Evolutionary conservation across 2,329 filamentous ascomycete genomes (phyloP), one percentile per base, ranked within the genome.

Genomic region (Fusarium drepaniforme): DNA sequence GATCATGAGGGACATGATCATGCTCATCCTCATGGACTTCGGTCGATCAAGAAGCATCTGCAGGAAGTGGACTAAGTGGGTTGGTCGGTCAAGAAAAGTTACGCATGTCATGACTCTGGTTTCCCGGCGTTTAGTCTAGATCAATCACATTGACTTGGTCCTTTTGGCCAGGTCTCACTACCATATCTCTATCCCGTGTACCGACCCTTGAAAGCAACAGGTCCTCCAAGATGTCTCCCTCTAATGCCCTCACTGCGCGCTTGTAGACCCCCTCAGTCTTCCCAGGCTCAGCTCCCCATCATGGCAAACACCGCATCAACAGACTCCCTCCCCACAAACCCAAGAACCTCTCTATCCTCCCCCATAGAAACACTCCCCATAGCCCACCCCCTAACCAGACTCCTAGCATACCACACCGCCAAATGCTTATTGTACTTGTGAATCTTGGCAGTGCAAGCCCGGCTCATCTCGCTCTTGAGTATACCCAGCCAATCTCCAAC

Each of bases 341-440:
- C 74, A 42, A 79, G 74, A 3, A 75, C 64, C 1, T 35, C 56
- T 0, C 64, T 58, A 5, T 77, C 80, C 15, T 64, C 68, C 0
- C 79, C 80, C 73, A 81, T 68, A 1, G 66, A 73, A 1, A 81
- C 64, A 15, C 78, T 75, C 2, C 81, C 81, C 28, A 64, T 71
- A 0, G 77, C 73, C 81, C 81, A 83, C 0, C 51, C 75, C 0
- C 25, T 60, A 0, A 81, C 46, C 49, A 83, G 62, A 12, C 65
- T 69, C 3, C 81, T 68, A 0, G 74, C 74, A 1, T 82, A 77
- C 80, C 80, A 83, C 3, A 83, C 71, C 0, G 81, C 81, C 37
- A 80, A 62, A 44, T 81, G 75, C 51, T 83, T 83, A 57, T 83
- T 83, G 53, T 78, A 76, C 37, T 75, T 78, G 59, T 80, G 76